Base-by-base conservation (phyloP, 2,329 filamentous ascomycete genomes). In the Blastomyces gilchristii region DNA sequence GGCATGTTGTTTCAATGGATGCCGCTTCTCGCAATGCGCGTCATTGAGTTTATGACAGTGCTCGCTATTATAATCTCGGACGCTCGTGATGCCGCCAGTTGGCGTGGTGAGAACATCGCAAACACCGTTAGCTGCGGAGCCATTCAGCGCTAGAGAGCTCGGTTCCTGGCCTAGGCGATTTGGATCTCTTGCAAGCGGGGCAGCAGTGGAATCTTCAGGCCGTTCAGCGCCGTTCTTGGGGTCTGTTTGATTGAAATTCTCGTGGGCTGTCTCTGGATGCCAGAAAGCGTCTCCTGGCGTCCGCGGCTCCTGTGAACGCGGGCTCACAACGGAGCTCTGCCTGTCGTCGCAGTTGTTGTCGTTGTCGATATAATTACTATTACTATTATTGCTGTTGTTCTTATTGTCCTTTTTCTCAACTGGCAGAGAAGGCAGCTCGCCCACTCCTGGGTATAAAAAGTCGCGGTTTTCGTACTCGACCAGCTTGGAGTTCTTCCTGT, bases 391-490 rank as follows among this genome's bases (percentile, higher is more conserved):
- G 9, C 12, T 39, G 0, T 39, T 12, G 3, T 39, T 12, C 8
- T 39, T 39, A 2, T 39, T 12, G 3, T 39, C 3, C 8, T 39
- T 12, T 9, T 12, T 45, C 43, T 43, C 37, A 12, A 22, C 1
- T 28, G 50, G 25, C 18, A 53, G 22, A 41, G 59, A 41, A 22
- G 59, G 59, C n/a, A 61, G 59, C 47, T 25, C 53, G 31, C 59
- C 50, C 7, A 61, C 34, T 52, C 59, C 59, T 31, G 59, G 59
- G 22, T 61, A 61, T 52, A 61, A 31, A 49, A 61, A 61, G 45
- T 61, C 59, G 34, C 47, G 59, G 22, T 54, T 34, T 39, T 61
- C 28, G 22, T 28, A 59, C 25, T 59, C 58, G 22, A 49, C 31
- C 28, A 49, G 14, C 14, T 43, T 34, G 25, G 58, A 47, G 25